A percentile compares a stretch with the other conserved stretches of the same genome.
These are phyloP conservation scores for Amanita jacksonii DNA, from an alignment of 768 basidiomycete species.

Conservation along the genomic window DNA sequence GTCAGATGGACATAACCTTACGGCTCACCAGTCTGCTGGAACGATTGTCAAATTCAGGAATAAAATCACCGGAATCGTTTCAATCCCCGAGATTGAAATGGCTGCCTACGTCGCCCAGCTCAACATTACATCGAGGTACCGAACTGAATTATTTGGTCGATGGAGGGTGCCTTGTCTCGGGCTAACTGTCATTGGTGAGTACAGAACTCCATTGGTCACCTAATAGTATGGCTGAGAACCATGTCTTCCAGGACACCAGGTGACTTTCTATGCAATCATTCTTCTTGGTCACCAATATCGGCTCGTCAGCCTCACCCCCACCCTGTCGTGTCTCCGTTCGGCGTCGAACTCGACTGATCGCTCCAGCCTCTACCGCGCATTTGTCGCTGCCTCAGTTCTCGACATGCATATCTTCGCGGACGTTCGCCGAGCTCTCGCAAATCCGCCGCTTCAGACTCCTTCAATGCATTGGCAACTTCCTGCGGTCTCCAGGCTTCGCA, in stretches of 20 bases:
- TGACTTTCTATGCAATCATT: conserved; percentile 15
- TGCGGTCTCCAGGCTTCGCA: conserved; percentile 8
- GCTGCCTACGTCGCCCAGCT: conserved; percentile 7
- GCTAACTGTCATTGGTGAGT: conserved; percentile 11
- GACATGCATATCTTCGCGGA: conserved; percentile 10
- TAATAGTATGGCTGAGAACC: conserved; percentile 4
- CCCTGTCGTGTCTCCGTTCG: conserved; percentile 13
- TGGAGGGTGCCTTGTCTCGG: conserved; percentile 14
- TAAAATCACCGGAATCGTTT: conserved; percentile 4
- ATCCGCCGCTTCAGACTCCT: neutral
- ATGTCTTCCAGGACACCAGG: conserved; percentile 8
- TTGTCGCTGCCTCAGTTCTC: conserved; percentile 14
- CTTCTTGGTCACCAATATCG: conserved; percentile 13
- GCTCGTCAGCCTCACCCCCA: conserved; percentile 14
- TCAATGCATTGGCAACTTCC: conserved; percentile 1
- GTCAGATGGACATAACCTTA: conserved; percentile 6
- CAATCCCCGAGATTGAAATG: conserved; percentile 9
- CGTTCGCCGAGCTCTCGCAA: neutral
- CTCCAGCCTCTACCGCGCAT: conserved; percentile 12
- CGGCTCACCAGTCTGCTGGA: conserved; percentile 4
- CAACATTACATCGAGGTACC: neutral
- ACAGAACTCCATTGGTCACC: neutral
- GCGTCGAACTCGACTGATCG: conserved; percentile 13
- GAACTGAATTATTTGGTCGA: conserved; percentile 5
- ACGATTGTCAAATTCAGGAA: conserved; percentile 9